phyloP scores from a whole-genome alignment of 2,329 filamentous ascomycete genomes.

The Trichoderma sp. region DNA sequence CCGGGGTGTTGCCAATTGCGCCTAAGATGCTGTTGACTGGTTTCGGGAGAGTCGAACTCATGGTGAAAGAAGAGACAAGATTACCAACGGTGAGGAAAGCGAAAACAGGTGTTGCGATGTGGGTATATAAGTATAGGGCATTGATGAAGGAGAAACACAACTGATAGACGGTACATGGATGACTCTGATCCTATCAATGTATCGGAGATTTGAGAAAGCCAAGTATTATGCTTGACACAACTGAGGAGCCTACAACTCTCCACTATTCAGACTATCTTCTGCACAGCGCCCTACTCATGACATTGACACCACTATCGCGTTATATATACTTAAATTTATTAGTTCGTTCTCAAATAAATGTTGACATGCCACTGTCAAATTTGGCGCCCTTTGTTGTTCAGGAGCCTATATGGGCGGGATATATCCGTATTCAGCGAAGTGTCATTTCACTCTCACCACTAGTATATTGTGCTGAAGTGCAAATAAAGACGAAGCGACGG shows the following conservation, averaged over 20 bases:
- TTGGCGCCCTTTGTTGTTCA: not conserved
- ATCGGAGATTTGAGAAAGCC: not conserved
- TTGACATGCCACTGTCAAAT: not conserved
- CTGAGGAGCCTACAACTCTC: not conserved
- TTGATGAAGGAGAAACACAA: not conserved
- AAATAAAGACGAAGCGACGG: not conserved
- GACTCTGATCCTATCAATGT: not conserved
- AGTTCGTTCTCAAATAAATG: not conserved
- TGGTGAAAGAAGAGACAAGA: not conserved
- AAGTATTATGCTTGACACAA: not conserved
- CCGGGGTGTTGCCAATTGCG: not conserved
- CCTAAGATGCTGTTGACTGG: not conserved
- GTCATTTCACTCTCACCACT: not conserved
- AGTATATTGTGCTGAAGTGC: not conserved
- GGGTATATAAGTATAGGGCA: not conserved
- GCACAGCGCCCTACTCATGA: not conserved
- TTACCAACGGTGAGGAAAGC: not conserved
- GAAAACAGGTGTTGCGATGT: not conserved
- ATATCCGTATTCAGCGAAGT: not conserved
- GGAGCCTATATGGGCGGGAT: not conserved
- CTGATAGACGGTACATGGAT: not conserved
- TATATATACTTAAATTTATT: not conserved
- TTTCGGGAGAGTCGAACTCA: not conserved
- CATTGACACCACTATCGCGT: not conserved
- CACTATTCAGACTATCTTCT: not conserved